phyloP scores from a whole-genome alignment of 2,329 filamentous ascomycete genomes.

The Fusarium keratoplasticum region DNA sequence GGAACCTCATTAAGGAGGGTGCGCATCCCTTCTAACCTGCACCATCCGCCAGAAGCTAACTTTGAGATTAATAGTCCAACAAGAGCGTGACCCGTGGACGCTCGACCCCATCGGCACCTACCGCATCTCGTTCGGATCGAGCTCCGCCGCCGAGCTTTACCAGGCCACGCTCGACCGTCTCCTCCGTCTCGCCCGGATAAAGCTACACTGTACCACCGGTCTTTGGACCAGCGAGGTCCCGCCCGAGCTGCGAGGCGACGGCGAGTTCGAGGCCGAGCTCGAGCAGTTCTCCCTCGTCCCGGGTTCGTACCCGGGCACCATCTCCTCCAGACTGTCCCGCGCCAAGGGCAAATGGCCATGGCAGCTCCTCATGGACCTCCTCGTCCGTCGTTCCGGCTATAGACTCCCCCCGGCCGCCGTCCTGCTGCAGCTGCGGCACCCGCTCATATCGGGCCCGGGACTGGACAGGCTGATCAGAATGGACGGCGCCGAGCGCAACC shows the following conservation, averaged over 20 bases:
- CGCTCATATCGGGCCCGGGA: constrained; percentile 43
- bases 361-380: constrained; percentile 37
- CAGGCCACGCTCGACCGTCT: constrained; percentile 54
- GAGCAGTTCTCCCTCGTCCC: constrained; percentile 46
- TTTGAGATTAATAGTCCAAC: constrained; percentile 61
- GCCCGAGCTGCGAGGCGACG: constrained; percentile 35
- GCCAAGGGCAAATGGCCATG: constrained; percentile 40
- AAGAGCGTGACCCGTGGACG: constrained; percentile 72
- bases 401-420: constrained; percentile 45
- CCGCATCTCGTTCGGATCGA: constrained; percentile 74
- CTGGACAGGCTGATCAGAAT: constrained; percentile 25
- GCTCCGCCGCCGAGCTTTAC: constrained; percentile 71
- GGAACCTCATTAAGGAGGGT: constrained; percentile 70
- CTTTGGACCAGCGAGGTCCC: constrained; percentile 48
- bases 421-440: constrained; percentile 47
- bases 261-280: constrained; percentile 39
- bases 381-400: constrained; percentile 37
- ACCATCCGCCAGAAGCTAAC: background rate
- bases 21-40: background rate
- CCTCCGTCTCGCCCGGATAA: constrained; percentile 47
- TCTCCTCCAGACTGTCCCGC: constrained; percentile 34
- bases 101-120: constrained; percentile 74
- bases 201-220: constrained; percentile 43
- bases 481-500: constrained; percentile 15
- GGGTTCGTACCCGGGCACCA: constrained; percentile 28